A percentile compares a stretch with the other conserved stretches of the same genome.
phyloP scores from a whole-genome alignment of 129 eudicot species.

The Chrysanthemum lavandulifolium region DNA sequence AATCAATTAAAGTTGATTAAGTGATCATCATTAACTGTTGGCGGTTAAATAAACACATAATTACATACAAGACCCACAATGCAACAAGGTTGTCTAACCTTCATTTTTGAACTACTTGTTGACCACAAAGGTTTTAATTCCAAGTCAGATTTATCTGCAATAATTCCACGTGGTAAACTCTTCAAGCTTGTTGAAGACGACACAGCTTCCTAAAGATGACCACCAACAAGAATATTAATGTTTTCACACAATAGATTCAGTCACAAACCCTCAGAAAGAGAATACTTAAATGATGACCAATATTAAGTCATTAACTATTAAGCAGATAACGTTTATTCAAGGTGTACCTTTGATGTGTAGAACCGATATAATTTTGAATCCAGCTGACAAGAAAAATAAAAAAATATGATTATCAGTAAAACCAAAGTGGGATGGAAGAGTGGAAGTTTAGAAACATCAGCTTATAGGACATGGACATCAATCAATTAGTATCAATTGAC shows the following conservation, averaged over 20 bases:
- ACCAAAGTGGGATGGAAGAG: not conserved
- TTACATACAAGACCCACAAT: not conserved
- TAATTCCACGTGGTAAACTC: constrained; percentile 86
- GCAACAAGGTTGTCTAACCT: constrained; percentile 44
- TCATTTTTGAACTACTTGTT: constrained; percentile 53
- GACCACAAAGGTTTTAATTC: constrained; percentile 91
- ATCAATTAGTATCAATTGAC: not conserved
- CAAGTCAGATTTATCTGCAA: constrained; percentile 74
- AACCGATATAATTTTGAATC: constrained; percentile 62
- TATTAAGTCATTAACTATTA: not conserved
- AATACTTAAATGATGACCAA: constrained; percentile 5
- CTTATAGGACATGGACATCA: constrained; percentile 2
- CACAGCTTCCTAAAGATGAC: constrained; percentile 45
- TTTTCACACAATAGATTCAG: not conserved
- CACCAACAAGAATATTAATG: constrained; percentile 13
- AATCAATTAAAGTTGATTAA: constrained; percentile 3
- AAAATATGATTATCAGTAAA: constrained; percentile 16
- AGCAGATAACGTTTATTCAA: constrained; percentile 13
- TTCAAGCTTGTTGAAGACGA: constrained; percentile 41
- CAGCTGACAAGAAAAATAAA: constrained; percentile 51
- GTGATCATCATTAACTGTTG: not conserved
- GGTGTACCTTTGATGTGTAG: constrained; percentile 54
- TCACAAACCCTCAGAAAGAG: not conserved
- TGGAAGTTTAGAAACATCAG: constrained; percentile 11
- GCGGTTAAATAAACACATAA: constrained; percentile 9